Conservation (phyloP, 805 yeast species). For the Kuraishia piskuri region DNA sequence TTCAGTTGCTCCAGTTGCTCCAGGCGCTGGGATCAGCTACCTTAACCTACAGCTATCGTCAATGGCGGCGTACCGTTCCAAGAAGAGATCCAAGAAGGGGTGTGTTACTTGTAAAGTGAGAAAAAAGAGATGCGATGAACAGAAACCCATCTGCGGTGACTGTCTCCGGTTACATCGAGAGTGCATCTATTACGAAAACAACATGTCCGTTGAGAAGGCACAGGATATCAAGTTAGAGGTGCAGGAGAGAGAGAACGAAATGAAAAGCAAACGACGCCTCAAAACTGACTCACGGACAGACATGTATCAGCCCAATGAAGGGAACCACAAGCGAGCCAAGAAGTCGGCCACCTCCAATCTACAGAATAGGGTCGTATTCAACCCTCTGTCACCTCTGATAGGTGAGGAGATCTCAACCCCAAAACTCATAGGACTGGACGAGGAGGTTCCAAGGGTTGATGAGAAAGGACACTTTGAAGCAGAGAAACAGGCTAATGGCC, state of each 20-base stretch:
- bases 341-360: not conserved
- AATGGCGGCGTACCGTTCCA: not conserved
- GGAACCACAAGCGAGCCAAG: not conserved
- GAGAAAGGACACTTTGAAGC: not conserved
- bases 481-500: not conserved
- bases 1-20: not conserved
- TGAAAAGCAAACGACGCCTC: slow-evolving; percentile 21
- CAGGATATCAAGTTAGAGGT: slow-evolving; percentile 26
- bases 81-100: slow-evolving; percentile 28
- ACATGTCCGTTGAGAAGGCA: slow-evolving; percentile 33
- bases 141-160: slow-evolving; percentile 40
- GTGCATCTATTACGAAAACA: slow-evolving; percentile 38
- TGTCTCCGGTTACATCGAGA: slow-evolving; percentile 35
- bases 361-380: slow-evolving; percentile 15
- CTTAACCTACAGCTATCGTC: not conserved
- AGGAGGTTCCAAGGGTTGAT: not conserved
- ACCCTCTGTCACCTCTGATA: slow-evolving; percentile 16
- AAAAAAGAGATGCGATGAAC: slow-evolving; percentile 50
- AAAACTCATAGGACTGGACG: not conserved
- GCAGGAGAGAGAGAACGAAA: slow-evolving; percentile 27
- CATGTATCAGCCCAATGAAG: not conserved
- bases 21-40: not conserved
- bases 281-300: not conserved
- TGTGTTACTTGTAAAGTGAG: slow-evolving; percentile 63
- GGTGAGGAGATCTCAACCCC: not conserved